Conservation (phyloP, 2,329 filamentous ascomycete species). For the Periconia digitata region DNA sequence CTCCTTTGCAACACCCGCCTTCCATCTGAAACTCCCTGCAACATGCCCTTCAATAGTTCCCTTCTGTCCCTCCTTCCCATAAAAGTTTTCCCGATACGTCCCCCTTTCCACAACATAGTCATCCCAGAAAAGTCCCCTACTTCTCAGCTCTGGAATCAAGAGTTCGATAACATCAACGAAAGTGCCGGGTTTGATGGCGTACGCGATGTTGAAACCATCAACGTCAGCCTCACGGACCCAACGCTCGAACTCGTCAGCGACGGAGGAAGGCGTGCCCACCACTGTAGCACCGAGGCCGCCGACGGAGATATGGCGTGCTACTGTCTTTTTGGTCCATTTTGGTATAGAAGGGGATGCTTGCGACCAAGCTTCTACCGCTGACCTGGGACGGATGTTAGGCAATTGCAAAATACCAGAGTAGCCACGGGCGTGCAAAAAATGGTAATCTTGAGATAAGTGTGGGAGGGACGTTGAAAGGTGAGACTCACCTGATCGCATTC, state of each 20-base stretch:
- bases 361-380: not conserved
- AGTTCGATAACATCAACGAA: conserved; percentile 43
- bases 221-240: conserved; percentile 50
- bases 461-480: conserved; percentile 44
- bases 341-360: conserved; percentile 9
- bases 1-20: too few species aligned
- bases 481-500: conserved; percentile 46
- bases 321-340: conserved; percentile 31
- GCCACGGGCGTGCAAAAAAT: too few species aligned
- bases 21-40: too few species aligned
- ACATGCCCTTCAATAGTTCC: too few species aligned
- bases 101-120: conserved; percentile 1
- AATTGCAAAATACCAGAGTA: too few species aligned
- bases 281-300: conserved; percentile 59
- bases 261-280: conserved; percentile 37
- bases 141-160: conserved; percentile 40
- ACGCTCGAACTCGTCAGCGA: conserved; percentile 50
- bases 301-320: conserved; percentile 50
- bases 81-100: not conserved
- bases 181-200: conserved; percentile 48
- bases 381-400: not conserved
- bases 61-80: not conserved
- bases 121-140: conserved; percentile 36
- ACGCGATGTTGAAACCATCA: conserved; percentile 39
- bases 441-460: too few species aligned